Percentiles rank a stretch among this genome's conserved stretches.
These are phyloP conservation scores for Staphylotrichum longicolle DNA, from an alignment of 495 filamentous ascomycete genomes.

Conservation along the genomic window DNA sequence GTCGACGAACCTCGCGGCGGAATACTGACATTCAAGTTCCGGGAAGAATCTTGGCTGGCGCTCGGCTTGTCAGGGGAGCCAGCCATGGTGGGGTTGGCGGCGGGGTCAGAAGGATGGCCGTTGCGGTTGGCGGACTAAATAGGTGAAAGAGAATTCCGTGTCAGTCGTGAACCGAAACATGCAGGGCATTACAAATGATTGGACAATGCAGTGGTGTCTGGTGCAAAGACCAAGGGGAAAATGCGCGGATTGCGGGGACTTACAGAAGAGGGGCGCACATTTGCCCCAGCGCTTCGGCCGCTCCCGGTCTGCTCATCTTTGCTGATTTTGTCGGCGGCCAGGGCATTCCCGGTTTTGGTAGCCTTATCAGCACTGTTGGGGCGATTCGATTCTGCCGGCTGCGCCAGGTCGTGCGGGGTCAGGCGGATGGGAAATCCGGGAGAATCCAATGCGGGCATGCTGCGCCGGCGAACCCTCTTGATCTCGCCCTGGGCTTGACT, in stretches of 20 bases:
- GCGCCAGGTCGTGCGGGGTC: conserved; percentile 41
- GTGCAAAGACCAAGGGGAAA: background rate
- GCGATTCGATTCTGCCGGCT: conserved; percentile 41
- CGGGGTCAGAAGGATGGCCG: conserved; percentile 43
- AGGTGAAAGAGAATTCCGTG: conserved; percentile 29
- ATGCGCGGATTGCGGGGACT: conserved; percentile 27
- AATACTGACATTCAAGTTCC: conserved; percentile 53
- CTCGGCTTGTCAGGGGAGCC: conserved; percentile 40
- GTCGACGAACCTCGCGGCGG: conserved; percentile 66
- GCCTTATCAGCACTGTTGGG: conserved; percentile 39
- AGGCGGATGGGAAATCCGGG: conserved; percentile 47
- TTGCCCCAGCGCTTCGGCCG: conserved; percentile 40
- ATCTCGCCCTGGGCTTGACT: conserved; percentile 57
- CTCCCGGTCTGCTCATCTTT: conserved; percentile 34
- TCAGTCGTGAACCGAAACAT: conserved; percentile 32
- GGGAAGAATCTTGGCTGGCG: conserved; percentile 52
- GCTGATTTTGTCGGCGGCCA: conserved; percentile 24
- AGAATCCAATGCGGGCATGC: conserved; percentile 77
- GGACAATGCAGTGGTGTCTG: conserved; percentile 29
- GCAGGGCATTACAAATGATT: conserved; percentile 38
- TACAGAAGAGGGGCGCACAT: conserved; percentile 43
- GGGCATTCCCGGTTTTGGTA: conserved; percentile 25
- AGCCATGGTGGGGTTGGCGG: conserved; percentile 49
- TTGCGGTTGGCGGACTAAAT: conserved; percentile 50
- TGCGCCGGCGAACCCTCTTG: conserved; percentile 77